Conservation (phyloP, 1,284 basidiomycete species). For the Thecaphora frezii region DNA sequence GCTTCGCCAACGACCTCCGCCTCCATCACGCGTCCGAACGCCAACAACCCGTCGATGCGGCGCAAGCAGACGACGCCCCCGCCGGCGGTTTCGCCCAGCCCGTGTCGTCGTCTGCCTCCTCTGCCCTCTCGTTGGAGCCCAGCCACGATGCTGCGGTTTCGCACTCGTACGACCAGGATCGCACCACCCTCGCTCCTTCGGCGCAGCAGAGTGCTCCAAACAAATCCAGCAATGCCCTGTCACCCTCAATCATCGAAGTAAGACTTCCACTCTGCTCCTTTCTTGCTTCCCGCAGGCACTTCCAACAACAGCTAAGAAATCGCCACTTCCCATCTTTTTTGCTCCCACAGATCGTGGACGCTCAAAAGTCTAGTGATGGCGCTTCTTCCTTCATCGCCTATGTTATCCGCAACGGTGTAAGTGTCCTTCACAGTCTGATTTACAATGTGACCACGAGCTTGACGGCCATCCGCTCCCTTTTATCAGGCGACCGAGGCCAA, state of each 20-base stretch:
- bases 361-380: constrained; percentile 84
- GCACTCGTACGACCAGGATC: background rate
- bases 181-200: background rate
- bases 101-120: too few relatives aligned
- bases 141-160: background rate
- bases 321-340: background rate
- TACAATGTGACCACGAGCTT: background rate
- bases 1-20: too few relatives aligned
- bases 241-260: constrained; percentile 26
- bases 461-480: background rate
- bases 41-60: too few relatives aligned
- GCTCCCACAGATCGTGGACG: constrained; percentile 66
- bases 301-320: background rate
- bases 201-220: background rate
- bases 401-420: constrained; percentile 84
- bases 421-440: constrained; percentile 41
- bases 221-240: constrained; percentile 17
- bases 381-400: constrained; percentile 89
- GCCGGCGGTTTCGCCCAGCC: too few relatives aligned
- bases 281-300: too few relatives aligned
- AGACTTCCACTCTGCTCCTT: too few relatives aligned
- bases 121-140: too few relatives aligned
- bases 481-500: constrained; percentile 76
- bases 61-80: too few relatives aligned
- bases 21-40: too few relatives aligned